A percentile compares a stretch with the other conserved stretches of the same genome.
phyloP scores from a whole-genome alignment of 2,329 filamentous ascomycete species.

The Penicillium sp. region DNA sequence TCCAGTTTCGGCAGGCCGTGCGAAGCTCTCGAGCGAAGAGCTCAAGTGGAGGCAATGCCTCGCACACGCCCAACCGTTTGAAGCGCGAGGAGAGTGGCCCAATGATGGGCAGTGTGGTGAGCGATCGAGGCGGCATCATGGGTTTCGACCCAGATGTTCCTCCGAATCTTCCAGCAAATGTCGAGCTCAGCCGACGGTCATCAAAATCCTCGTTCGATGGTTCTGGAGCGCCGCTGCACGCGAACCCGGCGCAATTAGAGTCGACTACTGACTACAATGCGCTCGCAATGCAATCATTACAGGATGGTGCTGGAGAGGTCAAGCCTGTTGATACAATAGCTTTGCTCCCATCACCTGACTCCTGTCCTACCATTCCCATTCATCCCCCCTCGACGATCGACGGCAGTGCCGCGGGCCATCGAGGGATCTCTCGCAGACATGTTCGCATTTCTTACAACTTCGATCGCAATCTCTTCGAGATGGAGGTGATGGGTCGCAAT shows the following conservation, averaged over 20 bases:
- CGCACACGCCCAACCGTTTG: conserved; percentile 45
- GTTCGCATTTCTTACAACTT: conserved; percentile 61
- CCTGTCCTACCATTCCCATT: conserved; percentile 59
- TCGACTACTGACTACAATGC: conserved; percentile 46
- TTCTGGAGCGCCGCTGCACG: conserved; percentile 34
- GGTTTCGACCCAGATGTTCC: conserved; percentile 46
- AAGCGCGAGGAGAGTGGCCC: conserved; percentile 44
- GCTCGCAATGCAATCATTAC: conserved; percentile 45
- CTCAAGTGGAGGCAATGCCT: conserved; percentile 45
- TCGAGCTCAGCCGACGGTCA: conserved; percentile 47
- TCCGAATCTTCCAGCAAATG: conserved; percentile 33
- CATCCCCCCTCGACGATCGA: conserved; percentile 53
- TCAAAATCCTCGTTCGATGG: conserved; percentile 50
- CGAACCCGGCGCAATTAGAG: conserved; percentile 39
- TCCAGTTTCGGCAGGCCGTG: conserved; percentile 42
- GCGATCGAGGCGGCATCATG: conserved; percentile 57
- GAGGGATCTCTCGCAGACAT: conserved; percentile 62
- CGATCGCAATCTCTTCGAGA: conserved; percentile 55
- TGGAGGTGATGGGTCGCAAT: conserved; percentile 59
- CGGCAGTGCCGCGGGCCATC: conserved; percentile 50
- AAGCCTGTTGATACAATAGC: conserved; percentile 48
- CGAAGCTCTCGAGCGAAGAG: conserved; percentile 45
- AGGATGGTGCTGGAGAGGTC: conserved; percentile 35
- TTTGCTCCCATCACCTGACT: conserved; percentile 51
- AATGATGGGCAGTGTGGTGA: conserved; percentile 52